Evolutionary conservation across 139 green algal species (phyloP).

Genomic region (Tetradesmus obliquus): DNA sequence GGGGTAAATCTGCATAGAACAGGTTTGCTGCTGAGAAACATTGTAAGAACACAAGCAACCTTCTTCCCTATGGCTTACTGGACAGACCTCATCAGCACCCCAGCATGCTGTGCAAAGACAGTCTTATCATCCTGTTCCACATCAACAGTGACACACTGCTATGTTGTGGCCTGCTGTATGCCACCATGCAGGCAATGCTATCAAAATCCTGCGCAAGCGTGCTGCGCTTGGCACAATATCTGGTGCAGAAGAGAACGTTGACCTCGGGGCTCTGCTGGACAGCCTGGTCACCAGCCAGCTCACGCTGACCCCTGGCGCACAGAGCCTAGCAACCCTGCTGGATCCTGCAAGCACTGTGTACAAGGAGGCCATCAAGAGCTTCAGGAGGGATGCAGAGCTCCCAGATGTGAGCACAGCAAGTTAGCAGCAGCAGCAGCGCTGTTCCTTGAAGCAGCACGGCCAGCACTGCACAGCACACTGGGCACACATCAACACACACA

Average conservation of each 20-base stretch:
- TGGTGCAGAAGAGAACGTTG: conserved; percentile 43
- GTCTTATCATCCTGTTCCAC: no score
- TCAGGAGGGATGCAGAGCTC: conserved; percentile 14
- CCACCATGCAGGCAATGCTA: conserved; percentile 21
- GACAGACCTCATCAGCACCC: no score
- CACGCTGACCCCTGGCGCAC: background rate
- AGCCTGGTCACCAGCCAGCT: background rate
- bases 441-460: no score
- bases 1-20: no score
- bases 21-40: no score
- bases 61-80: no score
- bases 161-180: background rate
- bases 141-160: no score
- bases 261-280: conserved; percentile 45
- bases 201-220: conserved; percentile 45
- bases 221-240: conserved; percentile 23
- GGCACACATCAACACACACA: no score
- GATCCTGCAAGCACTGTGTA: background rate
- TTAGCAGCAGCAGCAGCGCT: background rate
- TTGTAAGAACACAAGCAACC: no score
- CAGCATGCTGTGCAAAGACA: no score
- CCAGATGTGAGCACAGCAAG: conserved; percentile 23
- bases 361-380: background rate
- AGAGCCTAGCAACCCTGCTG: background rate
- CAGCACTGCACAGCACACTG: background rate